Base-by-base conservation (phyloP, 768 basidiomycete species). In the Amanita rimosa region DNA sequence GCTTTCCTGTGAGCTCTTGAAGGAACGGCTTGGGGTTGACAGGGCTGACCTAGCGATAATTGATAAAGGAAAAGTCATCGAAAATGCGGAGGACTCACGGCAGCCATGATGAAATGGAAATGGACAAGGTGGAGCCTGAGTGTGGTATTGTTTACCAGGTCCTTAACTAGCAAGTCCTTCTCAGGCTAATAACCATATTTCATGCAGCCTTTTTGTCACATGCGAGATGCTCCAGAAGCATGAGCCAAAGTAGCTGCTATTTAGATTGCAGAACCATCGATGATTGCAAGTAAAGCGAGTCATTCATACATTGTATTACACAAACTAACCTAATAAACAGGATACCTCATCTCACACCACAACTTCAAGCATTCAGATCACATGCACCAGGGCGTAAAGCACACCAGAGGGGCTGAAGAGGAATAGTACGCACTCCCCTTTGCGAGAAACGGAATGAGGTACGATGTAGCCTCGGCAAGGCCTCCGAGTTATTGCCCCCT, bases 11-110 rank as follows among this genome's bases (percentile, higher is more conserved):
- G 56, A 98, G 82, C 64, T 96, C 94, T 70, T 97, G 93, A 60
- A 99, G 76, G 72, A 98, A 98, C 5, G 96, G 96, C 70, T 98
- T 98, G 17, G 96, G 96, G 69, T 99, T 99, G 60, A 98, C 91
- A 56, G 94, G 94, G 59, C 82, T 81, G 61, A 88, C 83, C 84
- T 87, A 62, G 13, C 31, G 19, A 56, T 33, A n/a, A 34, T 46
- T 31, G 29, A 31, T 11, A 55, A 39, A 24, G 59, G 42, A 44
- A 27, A 21, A 24, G 50, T 27, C n/a, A n/a, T n/a, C n/a, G 27
- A 27, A 7, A 9, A 27, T 26, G 35, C 52, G 31, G 55, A 51
- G 49, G 55, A 73, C 79, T 50, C 60, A 84, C 83, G 51, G 78
- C 66, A 51, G 81, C 75, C 83, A 84, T 84, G 69, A 67, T 31